A percentile compares a stretch with the other conserved stretches of the same genome.
These are phyloP conservation scores for Xylariomycetidae sp. DNA, from an alignment of 2,329 filamentous ascomycete genomes.

Conservation along the genomic window DNA sequence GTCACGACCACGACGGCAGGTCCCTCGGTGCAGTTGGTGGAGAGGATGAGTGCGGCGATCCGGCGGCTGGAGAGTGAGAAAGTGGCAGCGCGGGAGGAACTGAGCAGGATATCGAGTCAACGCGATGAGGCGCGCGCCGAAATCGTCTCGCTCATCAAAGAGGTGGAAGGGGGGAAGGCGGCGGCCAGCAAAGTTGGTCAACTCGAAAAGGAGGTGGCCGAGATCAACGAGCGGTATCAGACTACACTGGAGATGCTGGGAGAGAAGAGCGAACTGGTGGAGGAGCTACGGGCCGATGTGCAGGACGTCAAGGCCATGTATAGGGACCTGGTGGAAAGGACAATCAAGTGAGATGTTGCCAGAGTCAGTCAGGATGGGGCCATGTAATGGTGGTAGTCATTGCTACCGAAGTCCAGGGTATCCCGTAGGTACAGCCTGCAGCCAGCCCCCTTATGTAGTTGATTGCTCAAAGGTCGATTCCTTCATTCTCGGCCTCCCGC, in stretches of 20 bases:
- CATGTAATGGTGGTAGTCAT: no score
- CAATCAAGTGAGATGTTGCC: constrained; percentile 61
- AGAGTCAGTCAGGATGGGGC: no score
- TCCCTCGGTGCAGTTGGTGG: constrained; percentile 89
- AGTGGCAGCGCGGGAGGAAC: constrained; percentile 80
- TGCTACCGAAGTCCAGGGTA: no score
- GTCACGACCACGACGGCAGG: constrained; percentile 86
- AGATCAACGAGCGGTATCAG: constrained; percentile 73
- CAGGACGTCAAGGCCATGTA: constrained; percentile 95
- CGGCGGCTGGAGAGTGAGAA: constrained; percentile 88
- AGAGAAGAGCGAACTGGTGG: constrained; percentile 92
- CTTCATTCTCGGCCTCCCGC: constrained; percentile 75
- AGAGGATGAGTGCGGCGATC: constrained; percentile 91
- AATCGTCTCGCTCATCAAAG: constrained; percentile 84
- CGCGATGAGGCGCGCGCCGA: constrained; percentile 87
- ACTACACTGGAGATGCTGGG: constrained; percentile 91
- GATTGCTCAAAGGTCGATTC: constrained; percentile 54
- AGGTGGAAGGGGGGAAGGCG: constrained; percentile 64
- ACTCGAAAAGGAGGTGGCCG: constrained; percentile 62
- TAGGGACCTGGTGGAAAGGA: constrained; percentile 81
- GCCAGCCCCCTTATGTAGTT: no score
- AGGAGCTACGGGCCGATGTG: constrained; percentile 85
- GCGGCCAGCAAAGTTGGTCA: constrained; percentile 54
- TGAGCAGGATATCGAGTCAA: constrained; percentile 72
- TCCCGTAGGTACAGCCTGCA: no score